phyloP scores from a whole-genome alignment of 2,329 filamentous ascomycete species.

The Curvularia spicifera region DNA sequence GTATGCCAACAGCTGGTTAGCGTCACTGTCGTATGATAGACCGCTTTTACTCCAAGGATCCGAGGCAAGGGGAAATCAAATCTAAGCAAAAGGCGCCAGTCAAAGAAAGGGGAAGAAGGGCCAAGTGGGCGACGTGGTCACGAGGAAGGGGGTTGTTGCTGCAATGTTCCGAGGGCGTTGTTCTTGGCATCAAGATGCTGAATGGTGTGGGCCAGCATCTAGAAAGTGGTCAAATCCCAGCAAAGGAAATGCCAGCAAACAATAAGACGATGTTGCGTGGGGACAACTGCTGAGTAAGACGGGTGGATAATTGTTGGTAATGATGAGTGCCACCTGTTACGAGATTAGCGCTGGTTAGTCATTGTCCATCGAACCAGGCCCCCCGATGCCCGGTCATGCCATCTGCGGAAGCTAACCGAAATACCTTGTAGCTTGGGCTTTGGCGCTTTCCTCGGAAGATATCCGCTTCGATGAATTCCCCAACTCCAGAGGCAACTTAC shows the following conservation, averaged over 20 bases:
- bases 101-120: not conserved
- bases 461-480: not conserved
- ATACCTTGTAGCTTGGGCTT: not conserved
- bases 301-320: constrained; percentile 28
- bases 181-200: constrained; percentile 7
- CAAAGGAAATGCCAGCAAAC: constrained; percentile 10
- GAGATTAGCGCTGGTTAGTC: constrained; percentile 24
- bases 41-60: constrained; percentile 11
- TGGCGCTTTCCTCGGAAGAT: not conserved
- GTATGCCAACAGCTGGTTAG: constrained; percentile 17
- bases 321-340: constrained; percentile 9
- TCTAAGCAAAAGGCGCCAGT: constrained; percentile 2
- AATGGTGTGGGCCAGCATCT: constrained; percentile 1
- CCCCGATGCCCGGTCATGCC: not conserved
- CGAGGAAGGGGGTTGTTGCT: constrained; percentile 18
- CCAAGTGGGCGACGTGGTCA: constrained; percentile 19
- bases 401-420: constrained; percentile 3
- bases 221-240: constrained; percentile 7
- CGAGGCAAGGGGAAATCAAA: constrained; percentile 1
- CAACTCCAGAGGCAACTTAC: not conserved
- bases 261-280: constrained; percentile 12
- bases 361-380: constrained; percentile 8
- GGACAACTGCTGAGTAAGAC: constrained; percentile 30
- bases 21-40: constrained; percentile 21
- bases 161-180: constrained; percentile 6